These are phyloP conservation scores for Torulaspora pretoriensis DNA, from an alignment of 1,139 yeast species.

Conservation along the genomic window DNA sequence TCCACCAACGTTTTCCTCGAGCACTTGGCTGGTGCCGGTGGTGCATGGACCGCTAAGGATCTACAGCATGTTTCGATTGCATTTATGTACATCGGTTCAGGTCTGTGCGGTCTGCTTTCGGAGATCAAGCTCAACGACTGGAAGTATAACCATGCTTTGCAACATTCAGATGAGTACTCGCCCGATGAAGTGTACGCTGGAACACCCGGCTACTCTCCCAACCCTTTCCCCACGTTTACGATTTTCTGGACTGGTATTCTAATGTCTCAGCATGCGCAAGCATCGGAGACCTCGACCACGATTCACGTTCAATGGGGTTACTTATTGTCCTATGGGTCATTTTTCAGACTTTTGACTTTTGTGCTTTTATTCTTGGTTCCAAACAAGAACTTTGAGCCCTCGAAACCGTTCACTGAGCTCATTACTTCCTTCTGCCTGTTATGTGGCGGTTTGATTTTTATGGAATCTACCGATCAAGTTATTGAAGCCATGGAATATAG, in stretches of 20 bases:
- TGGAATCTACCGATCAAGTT: slow-evolving; percentile 86
- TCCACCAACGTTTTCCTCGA: slow-evolving; percentile 83
- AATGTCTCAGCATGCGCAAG: slow-evolving; percentile 93
- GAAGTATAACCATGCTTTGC: slow-evolving; percentile 37
- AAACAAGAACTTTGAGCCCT: slow-evolving; percentile 43
- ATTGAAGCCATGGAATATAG: slow-evolving; percentile 78
- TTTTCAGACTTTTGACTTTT: slow-evolving; percentile 69
- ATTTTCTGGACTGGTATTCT: slow-evolving; percentile 96
- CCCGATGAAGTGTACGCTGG: slow-evolving; percentile 40
- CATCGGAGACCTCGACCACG: slow-evolving; percentile 66
- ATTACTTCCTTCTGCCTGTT: slow-evolving; percentile 71
- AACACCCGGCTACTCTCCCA: slow-evolving; percentile 73
- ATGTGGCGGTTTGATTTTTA: slow-evolving; percentile 86
- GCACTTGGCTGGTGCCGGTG: slow-evolving; percentile 71
- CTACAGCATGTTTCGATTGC: slow-evolving; percentile 95
- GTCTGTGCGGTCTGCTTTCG: slow-evolving; percentile 80
- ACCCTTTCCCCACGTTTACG: slow-evolving; percentile 89
- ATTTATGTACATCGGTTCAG: slow-evolving; percentile 88
- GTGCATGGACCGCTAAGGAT: slow-evolving; percentile 87
- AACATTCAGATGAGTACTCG: slow-evolving; percentile 25
- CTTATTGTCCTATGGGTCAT: slow-evolving; percentile 70
- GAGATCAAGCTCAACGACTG: slow-evolving; percentile 53
- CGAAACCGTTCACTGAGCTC: slow-evolving; percentile 81
- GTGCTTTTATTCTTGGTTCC: slow-evolving; percentile 54
- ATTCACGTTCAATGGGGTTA: slow-evolving; percentile 93